A percentile compares a stretch with the other conserved stretches of the same genome.
Evolutionary conservation across 2,329 filamentous ascomycete species (phyloP).

Genomic region (Sarocladium kiliense): DNA sequence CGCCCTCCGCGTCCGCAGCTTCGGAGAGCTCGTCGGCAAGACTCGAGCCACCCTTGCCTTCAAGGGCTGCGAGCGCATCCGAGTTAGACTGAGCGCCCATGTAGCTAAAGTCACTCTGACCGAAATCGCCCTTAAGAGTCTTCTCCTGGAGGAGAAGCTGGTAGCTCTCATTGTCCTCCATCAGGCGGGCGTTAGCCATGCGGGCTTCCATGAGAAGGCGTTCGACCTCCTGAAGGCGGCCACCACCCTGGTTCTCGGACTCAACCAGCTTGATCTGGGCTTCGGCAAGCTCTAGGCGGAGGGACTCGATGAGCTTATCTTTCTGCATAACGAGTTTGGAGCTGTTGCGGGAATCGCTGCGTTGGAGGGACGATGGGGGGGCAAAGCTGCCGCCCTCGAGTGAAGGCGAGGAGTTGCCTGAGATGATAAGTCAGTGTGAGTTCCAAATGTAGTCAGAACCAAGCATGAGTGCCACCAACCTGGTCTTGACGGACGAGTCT

Average conservation of each 20-base stretch:
- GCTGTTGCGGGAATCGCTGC: conserved; percentile 84
- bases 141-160: conserved; percentile 91
- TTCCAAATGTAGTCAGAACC: too few relatives aligned
- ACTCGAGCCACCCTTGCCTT: conserved; percentile 52
- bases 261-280: conserved; percentile 94
- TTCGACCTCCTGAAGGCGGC: conserved; percentile 84
- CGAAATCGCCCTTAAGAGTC: conserved; percentile 91
- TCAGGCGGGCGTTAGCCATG: conserved; percentile 90
- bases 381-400: conserved; percentile 78
- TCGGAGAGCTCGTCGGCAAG: conserved; percentile 87
- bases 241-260: conserved; percentile 87
- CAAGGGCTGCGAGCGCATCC: conserved; percentile 59
- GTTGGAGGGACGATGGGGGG: conserved; percentile 75
- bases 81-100: conserved; percentile 54
- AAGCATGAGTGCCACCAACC: conserved; percentile 38
- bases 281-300: conserved; percentile 88
- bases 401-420: conserved; percentile 57
- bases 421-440: background rate
- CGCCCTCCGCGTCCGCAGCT: conserved; percentile 54
- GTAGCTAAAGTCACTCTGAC: conserved; percentile 74
- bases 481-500: conserved; percentile 52
- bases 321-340: conserved; percentile 91
- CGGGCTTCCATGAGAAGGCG: conserved; percentile 83
- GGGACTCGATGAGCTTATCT: conserved; percentile 89
- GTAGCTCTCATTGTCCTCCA: conserved; percentile 99